phyloP scores from a whole-genome alignment of 1,284 basidiomycete species.

The Ganoderma meredithae region DNA sequence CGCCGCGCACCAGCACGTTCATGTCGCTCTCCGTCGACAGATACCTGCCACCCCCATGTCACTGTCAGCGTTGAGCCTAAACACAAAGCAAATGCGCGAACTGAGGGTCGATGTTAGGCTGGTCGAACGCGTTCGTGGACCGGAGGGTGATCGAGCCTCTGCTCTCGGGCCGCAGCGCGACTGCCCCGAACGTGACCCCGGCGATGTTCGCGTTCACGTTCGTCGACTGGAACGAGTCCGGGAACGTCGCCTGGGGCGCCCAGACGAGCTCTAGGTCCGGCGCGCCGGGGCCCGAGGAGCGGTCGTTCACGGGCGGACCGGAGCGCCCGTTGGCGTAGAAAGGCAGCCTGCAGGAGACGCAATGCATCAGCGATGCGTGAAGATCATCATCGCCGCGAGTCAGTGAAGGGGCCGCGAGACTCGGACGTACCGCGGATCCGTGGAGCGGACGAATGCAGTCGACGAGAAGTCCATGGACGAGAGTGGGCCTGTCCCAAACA shows the following conservation, averaged over 20 bases:
- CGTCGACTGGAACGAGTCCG: constrained; percentile 31
- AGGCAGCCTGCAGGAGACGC: not conserved
- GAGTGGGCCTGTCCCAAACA: constrained; percentile 43
- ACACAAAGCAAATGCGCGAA: constrained; percentile 29
- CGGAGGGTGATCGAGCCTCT: constrained; percentile 46
- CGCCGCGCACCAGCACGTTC: constrained; percentile 40
- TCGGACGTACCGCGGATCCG: constrained; percentile 37
- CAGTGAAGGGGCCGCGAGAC: too few relatives aligned
- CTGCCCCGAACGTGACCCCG: constrained; percentile 40
- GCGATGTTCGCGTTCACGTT: constrained; percentile 28
- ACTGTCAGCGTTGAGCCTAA: not conserved
- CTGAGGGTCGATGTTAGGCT: constrained; percentile 51
- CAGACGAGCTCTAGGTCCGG: constrained; percentile 49
- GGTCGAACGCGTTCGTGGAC: constrained; percentile 44
- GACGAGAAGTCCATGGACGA: constrained; percentile 29
- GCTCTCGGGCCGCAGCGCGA: constrained; percentile 39
- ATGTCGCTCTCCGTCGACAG: constrained; percentile 36
- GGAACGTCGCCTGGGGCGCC: constrained; percentile 39
- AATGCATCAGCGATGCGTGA: too few relatives aligned
- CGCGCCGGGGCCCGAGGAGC: constrained; percentile 39
- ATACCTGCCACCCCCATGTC: constrained; percentile 31
- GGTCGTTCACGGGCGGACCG: constrained; percentile 28
- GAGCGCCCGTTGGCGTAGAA: constrained; percentile 32
- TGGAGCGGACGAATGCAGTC: constrained; percentile 44
- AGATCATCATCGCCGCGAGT: too few relatives aligned